These are phyloP conservation scores for Podila verticillata DNA, from an alignment of 192 early-diverging fungal genomes.

Conservation along the genomic window DNA sequence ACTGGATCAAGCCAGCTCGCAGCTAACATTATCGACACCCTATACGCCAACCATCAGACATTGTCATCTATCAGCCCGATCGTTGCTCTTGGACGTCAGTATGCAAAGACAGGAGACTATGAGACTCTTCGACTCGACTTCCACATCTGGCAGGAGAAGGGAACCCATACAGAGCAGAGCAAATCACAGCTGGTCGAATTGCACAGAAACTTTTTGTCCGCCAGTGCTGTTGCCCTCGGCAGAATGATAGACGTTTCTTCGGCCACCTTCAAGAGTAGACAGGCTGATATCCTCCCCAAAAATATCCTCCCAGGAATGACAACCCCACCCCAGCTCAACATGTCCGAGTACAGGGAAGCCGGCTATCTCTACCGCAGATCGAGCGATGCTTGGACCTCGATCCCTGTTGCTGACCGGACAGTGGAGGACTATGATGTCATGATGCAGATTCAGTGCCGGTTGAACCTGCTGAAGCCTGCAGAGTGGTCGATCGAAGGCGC, in stretches of 20 bases:
- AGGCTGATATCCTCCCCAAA: conserved; percentile 18
- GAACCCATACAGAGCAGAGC: neutral
- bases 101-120: conserved; percentile 39
- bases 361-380: conserved; percentile 11
- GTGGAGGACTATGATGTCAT: conserved; percentile 29
- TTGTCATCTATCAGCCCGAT: conserved; percentile 27
- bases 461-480: conserved; percentile 26
- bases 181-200: neutral
- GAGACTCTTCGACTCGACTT: conserved; percentile 17
- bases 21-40: conserved; percentile 11
- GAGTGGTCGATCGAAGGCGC: conserved; percentile 15
- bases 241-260: conserved; percentile 18
- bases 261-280: conserved; percentile 20
- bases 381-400: conserved; percentile 1
- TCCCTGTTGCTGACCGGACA: conserved; percentile 13
- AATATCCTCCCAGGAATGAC: conserved; percentile 29
- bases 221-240: conserved; percentile 19
- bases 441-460: conserved; percentile 16
- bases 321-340: conserved; percentile 28
- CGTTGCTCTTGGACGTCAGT: conserved; percentile 23
- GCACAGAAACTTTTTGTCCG: conserved; percentile 9
- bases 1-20: conserved; percentile 16
- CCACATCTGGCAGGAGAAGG: conserved; percentile 19
- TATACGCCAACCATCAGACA: conserved; percentile 3
- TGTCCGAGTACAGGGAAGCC: conserved; percentile 13